These are phyloP conservation scores for Phytophthora niederhauseri DNA, from an alignment of 352 stramenopile species.

Conservation along the genomic window DNA sequence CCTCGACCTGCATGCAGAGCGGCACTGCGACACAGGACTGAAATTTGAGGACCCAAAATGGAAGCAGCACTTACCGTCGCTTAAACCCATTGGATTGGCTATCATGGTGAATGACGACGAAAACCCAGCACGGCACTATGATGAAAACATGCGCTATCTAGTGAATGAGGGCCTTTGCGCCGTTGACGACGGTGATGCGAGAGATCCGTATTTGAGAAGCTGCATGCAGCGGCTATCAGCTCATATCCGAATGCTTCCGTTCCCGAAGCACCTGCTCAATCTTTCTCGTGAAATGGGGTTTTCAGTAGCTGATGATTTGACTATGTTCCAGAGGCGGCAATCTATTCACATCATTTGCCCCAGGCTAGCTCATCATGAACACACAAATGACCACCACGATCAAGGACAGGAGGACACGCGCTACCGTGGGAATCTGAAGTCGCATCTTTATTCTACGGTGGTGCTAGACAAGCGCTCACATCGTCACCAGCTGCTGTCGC, in stretches of 20 bases:
- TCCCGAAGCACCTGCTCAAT: conserved; percentile 81
- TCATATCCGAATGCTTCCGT: conserved; percentile 86
- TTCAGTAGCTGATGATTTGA: conserved; percentile 64
- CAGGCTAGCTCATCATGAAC: conserved; percentile 78
- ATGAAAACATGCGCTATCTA: conserved; percentile 76
- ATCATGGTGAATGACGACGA: conserved; percentile 86
- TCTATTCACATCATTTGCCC: conserved; percentile 87
- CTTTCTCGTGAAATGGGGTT: conserved; percentile 87
- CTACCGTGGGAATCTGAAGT: conserved; percentile 86
- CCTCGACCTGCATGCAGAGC: conserved; percentile 80
- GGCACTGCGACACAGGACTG: conserved; percentile 71
- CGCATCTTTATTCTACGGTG: conserved; percentile 86
- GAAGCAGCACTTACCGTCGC: conserved; percentile 73
- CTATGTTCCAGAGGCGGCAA: conserved; percentile 66
- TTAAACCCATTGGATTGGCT: conserved; percentile 81
- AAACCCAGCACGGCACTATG: conserved; percentile 67
- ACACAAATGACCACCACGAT: conserved; percentile 86
- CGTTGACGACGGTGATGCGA: conserved; percentile 28
- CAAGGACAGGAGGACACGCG: conserved; percentile 86
- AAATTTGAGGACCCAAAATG: conserved; percentile 91
- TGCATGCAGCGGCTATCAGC: conserved; percentile 83
- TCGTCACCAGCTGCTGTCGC: conserved; percentile 77
- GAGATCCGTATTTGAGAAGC: conserved; percentile 56
- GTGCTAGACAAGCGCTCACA: conserved; percentile 85
- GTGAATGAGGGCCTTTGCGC: conserved; percentile 53